Evolutionary conservation across 148 eudicot genomes (phyloP), one percentile per base, ranked within the genome.

Genomic region (Salicornia ramosissima): DNA sequence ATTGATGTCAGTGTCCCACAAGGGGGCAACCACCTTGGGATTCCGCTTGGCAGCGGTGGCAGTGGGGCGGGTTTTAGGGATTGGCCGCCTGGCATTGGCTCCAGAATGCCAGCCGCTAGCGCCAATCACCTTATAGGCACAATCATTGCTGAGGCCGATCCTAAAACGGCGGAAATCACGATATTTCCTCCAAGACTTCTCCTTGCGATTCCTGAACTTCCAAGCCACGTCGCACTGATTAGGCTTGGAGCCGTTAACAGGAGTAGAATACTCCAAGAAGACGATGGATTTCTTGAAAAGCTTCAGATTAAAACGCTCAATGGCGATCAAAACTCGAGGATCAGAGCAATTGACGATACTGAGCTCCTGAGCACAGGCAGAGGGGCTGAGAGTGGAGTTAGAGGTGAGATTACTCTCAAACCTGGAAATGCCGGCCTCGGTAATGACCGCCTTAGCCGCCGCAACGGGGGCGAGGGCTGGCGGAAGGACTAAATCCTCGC

Each of bases 71-170:
- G n/a, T n/a, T n/a, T n/a, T n/a, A n/a, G n/a, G n/a, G n/a, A n/a
- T n/a, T n/a, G 92, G 89, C n/a, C 84, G 83, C 56, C 90, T 86
- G 3, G 96, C 96, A 77, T 90, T 88, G 36, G 78, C 45, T 45
- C 98, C 98, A 8, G 98, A 94, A 73, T 90, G 98, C 97, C 97
- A 94, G 12, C 97, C 92, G 69, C 80, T 78, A 0, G 97, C 87
- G 52, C 77, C 72, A 0, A 79, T 55, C 18, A 94, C 90, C 74
- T 86, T 88, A 46, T 81, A 85, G 45, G 70, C 70, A 75, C 98
- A 94, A 75, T 86, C 86, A 56, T 83, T 90, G 19, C 73, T 78
- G 62, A 83, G 62, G 1, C 92, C 96, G 18, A 94, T 82, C 77
- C 70, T 80, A 78, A 86, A 94, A 81, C 98, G 82, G 18, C 98